These are phyloP conservation scores for Aureobasidium sp. DNA, from an alignment of 2,329 filamentous ascomycete genomes.

Conservation along the genomic window DNA sequence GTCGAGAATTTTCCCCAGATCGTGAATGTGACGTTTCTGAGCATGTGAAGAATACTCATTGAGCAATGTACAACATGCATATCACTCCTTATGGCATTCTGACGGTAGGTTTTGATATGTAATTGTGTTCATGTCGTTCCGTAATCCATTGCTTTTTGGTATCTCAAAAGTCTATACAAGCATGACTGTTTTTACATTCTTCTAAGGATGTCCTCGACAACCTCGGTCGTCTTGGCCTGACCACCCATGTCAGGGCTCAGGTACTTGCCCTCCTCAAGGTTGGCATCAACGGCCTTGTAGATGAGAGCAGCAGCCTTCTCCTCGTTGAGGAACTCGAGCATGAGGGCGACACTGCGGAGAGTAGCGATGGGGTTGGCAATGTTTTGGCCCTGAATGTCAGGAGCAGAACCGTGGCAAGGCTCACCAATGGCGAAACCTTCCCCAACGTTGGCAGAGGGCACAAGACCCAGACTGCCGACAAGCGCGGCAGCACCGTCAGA, in stretches of 20 bases:
- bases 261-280: constrained; percentile 72
- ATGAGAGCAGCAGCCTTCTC: constrained; percentile 80
- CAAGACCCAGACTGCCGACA: constrained; percentile 83
- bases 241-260: constrained; percentile 88
- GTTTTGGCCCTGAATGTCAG: constrained; percentile 85
- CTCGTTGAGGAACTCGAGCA: constrained; percentile 93
- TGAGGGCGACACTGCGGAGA: constrained; percentile 78
- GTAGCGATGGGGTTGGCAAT: constrained; percentile 97
- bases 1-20: neutral
- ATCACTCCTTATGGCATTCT: neutral
- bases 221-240: constrained; percentile 74
- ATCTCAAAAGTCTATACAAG: constrained; percentile 13
- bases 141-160: constrained; percentile 10
- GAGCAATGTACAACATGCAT: neutral
- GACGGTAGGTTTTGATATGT: neutral
- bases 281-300: constrained; percentile 84
- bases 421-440: constrained; percentile 93
- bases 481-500: constrained; percentile 92
- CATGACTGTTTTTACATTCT: constrained; percentile 51
- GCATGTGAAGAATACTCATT: neutral
- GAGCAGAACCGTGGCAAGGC: constrained; percentile 92
- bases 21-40: neutral
- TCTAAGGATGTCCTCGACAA: constrained; percentile 78
- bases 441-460: constrained; percentile 91
- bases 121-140: neutral